Percentiles rank a stretch among this genome's conserved stretches.
Conservation (phyloP, 192 early-diverging fungal species). For the Coemansia reversa region DNA sequence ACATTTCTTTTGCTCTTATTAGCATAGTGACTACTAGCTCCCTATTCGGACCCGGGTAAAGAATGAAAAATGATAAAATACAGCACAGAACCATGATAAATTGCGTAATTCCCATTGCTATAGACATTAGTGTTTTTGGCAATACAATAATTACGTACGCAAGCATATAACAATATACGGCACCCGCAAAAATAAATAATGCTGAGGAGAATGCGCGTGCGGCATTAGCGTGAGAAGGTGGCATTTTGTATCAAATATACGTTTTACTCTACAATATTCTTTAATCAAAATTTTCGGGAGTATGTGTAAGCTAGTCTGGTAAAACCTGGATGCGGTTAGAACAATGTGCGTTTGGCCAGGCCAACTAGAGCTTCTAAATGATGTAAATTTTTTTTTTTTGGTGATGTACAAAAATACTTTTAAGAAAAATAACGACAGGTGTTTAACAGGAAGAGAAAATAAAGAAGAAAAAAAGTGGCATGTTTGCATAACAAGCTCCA, state of each 20-base stretch:
- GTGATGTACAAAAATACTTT: background rate
- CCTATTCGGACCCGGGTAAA: background rate
- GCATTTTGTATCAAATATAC: background rate
- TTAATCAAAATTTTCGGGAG: background rate
- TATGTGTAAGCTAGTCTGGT: background rate
- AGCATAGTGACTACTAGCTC: background rate
- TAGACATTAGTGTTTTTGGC: background rate
- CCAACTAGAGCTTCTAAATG: background rate
- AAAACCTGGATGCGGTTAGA: background rate
- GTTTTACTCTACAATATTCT: background rate
- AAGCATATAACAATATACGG: background rate
- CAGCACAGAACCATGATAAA: background rate
- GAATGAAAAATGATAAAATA: background rate
- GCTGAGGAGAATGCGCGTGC: background rate
- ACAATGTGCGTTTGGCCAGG: background rate
- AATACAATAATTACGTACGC: background rate
- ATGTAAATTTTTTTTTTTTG: background rate
- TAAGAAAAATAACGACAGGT: background rate
- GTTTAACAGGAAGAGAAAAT: background rate
- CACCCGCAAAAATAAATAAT: background rate
- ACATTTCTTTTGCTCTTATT: background rate
- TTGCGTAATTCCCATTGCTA: background rate
- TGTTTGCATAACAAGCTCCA: background rate
- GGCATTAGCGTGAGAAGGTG: background rate
- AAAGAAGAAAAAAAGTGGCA: no score